Evolutionary conservation across 73 alveolate genomes (phyloP).

Genomic region (Paramecium sonneborni): DNA sequence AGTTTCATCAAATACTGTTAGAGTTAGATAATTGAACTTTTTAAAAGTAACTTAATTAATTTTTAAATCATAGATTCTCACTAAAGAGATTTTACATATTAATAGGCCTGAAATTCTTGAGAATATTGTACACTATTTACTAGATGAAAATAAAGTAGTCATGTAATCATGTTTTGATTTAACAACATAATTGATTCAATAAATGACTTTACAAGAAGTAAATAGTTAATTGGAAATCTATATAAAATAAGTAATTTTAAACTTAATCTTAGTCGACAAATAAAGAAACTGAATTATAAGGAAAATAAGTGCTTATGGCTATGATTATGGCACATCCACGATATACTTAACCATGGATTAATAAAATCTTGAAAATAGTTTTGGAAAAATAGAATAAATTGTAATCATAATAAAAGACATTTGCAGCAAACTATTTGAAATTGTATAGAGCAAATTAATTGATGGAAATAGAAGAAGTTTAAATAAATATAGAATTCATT

Average conservation of each 20-base stretch:
- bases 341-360: not conserved
- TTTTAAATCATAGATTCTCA: not conserved
- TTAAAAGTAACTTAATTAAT: not conserved
- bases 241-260: not conserved
- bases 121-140: not conserved
- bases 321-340: constrained; percentile 35
- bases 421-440: constrained; percentile 14
- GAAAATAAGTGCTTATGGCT: not conserved
- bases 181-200: not conserved
- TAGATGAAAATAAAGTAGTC: constrained; percentile 23
- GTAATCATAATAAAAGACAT: not conserved
- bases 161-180: not conserved
- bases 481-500: not conserved
- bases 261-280: not conserved
- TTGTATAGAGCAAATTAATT: not conserved
- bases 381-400: not conserved
- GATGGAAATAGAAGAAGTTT: not conserved
- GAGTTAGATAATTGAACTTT: not conserved
- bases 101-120: not conserved
- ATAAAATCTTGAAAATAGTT: not conserved
- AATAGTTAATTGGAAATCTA: not conserved
- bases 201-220: constrained; percentile 14
- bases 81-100: not conserved
- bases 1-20: not conserved
- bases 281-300: not conserved